Evolutionary conservation across 2,329 filamentous ascomycete genomes (phyloP), one percentile per base, ranked within the genome.

Genomic region (Phaeoacremonium minimum): DNA sequence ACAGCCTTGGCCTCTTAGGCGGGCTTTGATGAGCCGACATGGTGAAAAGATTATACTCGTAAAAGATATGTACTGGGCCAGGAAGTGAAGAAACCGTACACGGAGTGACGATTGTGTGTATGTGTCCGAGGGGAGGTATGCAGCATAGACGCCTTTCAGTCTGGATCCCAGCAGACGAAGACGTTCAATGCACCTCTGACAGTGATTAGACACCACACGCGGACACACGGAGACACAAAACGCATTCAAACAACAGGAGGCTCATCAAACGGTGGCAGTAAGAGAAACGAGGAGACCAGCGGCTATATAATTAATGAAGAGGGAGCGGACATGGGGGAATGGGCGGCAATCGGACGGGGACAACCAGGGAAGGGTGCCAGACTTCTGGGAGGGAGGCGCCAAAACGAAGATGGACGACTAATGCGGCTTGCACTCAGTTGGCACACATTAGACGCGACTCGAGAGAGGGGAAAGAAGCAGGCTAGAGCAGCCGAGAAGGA

Each of bases 1-100:
- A 69, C 44, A 82, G 59, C 50, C 75, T 67, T 4, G 78, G 77
- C 52, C 69, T 68, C 61, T 67, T 75, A 36, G 64, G 54, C 6
- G 58, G 55, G 38, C 53, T 57, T 26, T 58, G 54, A 33, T 51
- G 51, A 37, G 41, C 46, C 41, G 41, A 46, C 35, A 38, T 44
- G 40, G n/a, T 36, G 44, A 29, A 30, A 29, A 26, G 15, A 36
- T 12, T 8, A 29, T 26, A n/a, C n/a, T 9, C 22, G 22, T n/a
- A 26, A 7, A 30, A 28, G 32, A 38, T 38, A 35, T 35, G 36
- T 29, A 18, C 32, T 16, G 18, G 28, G 18, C 18, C 18, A 19
- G 18, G 17, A 37, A 20, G 22, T 9, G 22, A n/a, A 9, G n/a
- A n/a, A 26, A n/a, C 9, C 22, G n/a, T 9, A 26, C 9, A 26